Percentiles rank a stretch among this genome's conserved stretches.
phyloP scores from a whole-genome alignment of 768 basidiomycete species.

The Hemileccinum impolitum region DNA sequence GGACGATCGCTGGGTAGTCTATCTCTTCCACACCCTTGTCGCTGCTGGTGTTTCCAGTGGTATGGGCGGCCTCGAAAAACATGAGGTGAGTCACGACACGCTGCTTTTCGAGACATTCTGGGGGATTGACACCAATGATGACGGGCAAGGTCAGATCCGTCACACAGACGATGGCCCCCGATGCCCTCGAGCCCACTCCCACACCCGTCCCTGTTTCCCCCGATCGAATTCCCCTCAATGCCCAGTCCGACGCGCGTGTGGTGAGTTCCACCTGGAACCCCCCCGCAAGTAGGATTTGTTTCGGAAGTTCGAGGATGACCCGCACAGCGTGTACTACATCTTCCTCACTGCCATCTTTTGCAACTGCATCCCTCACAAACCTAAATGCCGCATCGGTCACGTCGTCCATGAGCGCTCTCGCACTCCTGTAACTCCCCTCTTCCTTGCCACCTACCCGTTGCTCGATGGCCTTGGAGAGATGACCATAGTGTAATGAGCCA shows the following conservation, averaged over 20 bases:
- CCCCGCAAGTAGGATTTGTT: no score
- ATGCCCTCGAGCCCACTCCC: neutral
- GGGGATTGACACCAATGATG: conserved; percentile 69
- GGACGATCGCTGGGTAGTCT: conserved; percentile 38
- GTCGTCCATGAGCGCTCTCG: no score
- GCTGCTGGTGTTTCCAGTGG: conserved; percentile 9
- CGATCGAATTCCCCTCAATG: neutral
- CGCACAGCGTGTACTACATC: no score
- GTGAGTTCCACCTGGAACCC: conserved; percentile 41
- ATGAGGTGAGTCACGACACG: conserved; percentile 53
- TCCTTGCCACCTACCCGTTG: no score
- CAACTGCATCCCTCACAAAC: no score
- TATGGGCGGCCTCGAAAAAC: conserved; percentile 34
- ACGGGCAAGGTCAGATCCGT: conserved; percentile 47
- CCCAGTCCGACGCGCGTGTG: conserved; percentile 8
- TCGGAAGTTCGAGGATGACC: no score
- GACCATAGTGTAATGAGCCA: no score
- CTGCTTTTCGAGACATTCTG: conserved; percentile 65
- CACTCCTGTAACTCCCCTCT: no score
- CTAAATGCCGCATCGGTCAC: no score
- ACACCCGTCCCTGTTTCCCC: neutral
- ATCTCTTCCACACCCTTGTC: conserved; percentile 7
- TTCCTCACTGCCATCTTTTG: no score
- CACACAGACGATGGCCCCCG: conserved; percentile 36
- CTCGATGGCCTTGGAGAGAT: no score